Percentiles rank a stretch among this genome's conserved stretches.
Evolutionary conservation across 2,329 filamentous ascomycete genomes (phyloP).

Genomic region (Trichoderma sp.): DNA sequence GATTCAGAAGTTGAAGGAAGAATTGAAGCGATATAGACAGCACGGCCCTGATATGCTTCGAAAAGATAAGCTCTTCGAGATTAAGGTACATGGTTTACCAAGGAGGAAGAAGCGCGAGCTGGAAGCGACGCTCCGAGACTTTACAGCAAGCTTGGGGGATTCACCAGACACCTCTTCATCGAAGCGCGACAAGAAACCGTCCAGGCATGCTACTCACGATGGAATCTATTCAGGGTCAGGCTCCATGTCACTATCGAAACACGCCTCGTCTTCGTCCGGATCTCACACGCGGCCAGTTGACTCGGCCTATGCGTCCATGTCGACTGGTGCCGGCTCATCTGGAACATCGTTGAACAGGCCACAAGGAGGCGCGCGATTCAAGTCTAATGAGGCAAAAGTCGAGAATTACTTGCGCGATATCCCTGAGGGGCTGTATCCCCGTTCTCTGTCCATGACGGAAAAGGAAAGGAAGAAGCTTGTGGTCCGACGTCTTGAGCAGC

Average conservation of each 20-base stretch:
- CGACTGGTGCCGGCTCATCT: conserved; percentile 50
- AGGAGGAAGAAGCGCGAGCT: conserved; percentile 74
- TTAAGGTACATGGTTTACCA: conserved; percentile 74
- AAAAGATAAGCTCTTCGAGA: conserved; percentile 79
- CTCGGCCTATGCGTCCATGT: conserved; percentile 71
- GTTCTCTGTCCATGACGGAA: conserved; percentile 64
- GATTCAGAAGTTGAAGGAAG: conserved; percentile 76
- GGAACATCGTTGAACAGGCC: conserved; percentile 44
- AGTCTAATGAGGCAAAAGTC: conserved; percentile 60
- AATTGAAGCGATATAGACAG: conserved; percentile 70
- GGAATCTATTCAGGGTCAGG: conserved; percentile 45
- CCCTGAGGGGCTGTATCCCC: conserved; percentile 66
- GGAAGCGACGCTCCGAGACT: conserved; percentile 71
- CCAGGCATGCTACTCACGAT: conserved; percentile 41
- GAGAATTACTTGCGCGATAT: conserved; percentile 73
- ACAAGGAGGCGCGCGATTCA: conserved; percentile 39
- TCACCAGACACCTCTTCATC: conserved; percentile 48
- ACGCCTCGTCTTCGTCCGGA: conserved; percentile 54
- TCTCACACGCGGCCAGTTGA: conserved; percentile 57
- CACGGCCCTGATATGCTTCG: conserved; percentile 66
- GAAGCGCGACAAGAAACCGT: conserved; percentile 43
- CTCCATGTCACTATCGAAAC: conserved; percentile 51
- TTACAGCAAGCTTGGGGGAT: conserved; percentile 63
- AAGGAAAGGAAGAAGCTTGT: conserved; percentile 75
- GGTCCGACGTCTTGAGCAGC: conserved; percentile 73